phyloP scores from a whole-genome alignment of 2,329 filamentous ascomycete genomes.

The Colletotrichum trifolii region DNA sequence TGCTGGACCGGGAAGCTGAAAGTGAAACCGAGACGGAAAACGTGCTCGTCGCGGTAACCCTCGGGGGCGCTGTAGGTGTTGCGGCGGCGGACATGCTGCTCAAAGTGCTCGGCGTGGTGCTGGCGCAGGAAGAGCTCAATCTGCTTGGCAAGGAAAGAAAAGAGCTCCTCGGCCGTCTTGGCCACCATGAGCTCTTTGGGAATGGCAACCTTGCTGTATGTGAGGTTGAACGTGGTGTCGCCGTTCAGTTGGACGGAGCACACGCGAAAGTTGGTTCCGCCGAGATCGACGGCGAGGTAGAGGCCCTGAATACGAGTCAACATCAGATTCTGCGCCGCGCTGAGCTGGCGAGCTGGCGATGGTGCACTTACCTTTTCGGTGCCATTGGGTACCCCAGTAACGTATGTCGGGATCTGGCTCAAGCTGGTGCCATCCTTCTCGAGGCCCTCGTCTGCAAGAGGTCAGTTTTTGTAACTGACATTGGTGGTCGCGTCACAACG shows the following conservation, averaged over 20 bases:
- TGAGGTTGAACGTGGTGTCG: constrained; percentile 93
- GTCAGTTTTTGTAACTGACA: constrained; percentile 7
- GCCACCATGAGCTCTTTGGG: constrained; percentile 91
- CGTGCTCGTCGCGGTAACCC: constrained; percentile 75
- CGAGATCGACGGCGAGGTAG: constrained; percentile 97
- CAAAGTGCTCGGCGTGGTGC: constrained; percentile 90
- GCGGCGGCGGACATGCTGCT: constrained; percentile 73
- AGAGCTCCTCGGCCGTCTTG: constrained; percentile 86
- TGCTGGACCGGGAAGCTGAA: constrained; percentile 98
- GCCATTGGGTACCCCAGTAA: constrained; percentile 94
- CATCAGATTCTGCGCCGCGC: neutral
- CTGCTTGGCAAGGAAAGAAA: constrained; percentile 91
- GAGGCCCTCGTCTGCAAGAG: constrained; percentile 78
- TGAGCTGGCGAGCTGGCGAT: constrained; percentile 19
- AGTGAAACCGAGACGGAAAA: constrained; percentile 97
- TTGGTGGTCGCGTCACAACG: too few species aligned
- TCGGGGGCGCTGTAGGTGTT: constrained; percentile 68
- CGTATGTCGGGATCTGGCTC: constrained; percentile 97
- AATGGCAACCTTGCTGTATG: constrained; percentile 91
- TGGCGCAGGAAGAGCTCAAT: constrained; percentile 88
- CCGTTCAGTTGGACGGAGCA: constrained; percentile 95
- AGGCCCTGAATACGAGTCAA: constrained; percentile 73
- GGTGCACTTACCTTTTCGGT: constrained; percentile 82
- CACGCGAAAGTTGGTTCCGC: constrained; percentile 97
- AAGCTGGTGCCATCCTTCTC: constrained; percentile 81